These are phyloP conservation scores for Sporothrix brasiliensis DNA, from an alignment of 2,329 filamentous ascomycete species.

Conservation along the genomic window DNA sequence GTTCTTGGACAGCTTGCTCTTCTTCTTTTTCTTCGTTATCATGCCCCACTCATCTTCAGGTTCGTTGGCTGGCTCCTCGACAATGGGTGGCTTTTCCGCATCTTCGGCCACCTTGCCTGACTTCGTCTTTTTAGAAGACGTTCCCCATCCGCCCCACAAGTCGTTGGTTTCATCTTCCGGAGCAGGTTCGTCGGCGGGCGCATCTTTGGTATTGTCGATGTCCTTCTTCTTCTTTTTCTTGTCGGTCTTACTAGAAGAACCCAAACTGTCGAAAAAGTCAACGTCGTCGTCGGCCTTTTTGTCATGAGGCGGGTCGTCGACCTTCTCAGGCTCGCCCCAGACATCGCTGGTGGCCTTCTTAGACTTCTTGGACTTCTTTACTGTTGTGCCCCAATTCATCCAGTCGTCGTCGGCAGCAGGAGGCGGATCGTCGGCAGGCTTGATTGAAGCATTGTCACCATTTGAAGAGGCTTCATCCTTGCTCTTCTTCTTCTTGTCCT, in stretches of 20 bases:
- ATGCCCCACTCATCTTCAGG: constrained; percentile 44
- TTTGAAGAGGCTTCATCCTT: constrained; percentile 34
- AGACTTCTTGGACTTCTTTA: constrained; percentile 32
- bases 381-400: constrained; percentile 30
- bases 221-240: constrained; percentile 39
- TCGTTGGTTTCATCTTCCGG: constrained; percentile 40
- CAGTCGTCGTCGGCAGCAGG: constrained; percentile 33
- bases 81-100: constrained; percentile 45
- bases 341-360: constrained; percentile 25
- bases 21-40: constrained; percentile 42
- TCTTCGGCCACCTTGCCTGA: constrained; percentile 47
- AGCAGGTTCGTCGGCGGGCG: constrained; percentile 48
- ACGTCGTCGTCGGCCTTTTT: constrained; percentile 35
- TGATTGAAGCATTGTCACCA: constrained; percentile 30
- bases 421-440: constrained; percentile 19
- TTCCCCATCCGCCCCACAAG: constrained; percentile 42
- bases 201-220: constrained; percentile 37
- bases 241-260: constrained; percentile 40
- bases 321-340: constrained; percentile 33
- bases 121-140: constrained; percentile 41
- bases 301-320: constrained; percentile 26
- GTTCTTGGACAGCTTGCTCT: constrained; percentile 43
- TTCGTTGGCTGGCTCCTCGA: constrained; percentile 45
- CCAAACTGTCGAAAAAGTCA: constrained; percentile 41
- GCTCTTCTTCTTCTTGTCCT: constrained; percentile 40